Conservation (phyloP, 1,139 yeast species). For the Zygoascus hellenicus region DNA sequence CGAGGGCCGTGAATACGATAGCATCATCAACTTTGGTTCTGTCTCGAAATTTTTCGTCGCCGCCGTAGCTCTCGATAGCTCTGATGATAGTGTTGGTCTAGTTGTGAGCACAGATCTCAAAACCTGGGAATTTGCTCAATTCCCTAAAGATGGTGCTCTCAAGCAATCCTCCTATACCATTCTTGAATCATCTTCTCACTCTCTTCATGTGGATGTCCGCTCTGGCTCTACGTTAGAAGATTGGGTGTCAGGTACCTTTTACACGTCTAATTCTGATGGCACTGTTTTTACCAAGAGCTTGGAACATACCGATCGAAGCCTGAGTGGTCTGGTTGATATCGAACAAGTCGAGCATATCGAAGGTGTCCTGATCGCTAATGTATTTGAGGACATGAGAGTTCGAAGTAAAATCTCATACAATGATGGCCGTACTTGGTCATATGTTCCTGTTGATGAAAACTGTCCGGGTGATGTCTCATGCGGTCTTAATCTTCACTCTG, state of each 20-base stretch:
- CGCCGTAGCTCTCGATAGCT: constrained; percentile 35
- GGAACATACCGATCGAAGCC: constrained; percentile 40
- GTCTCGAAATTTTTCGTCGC: constrained; percentile 50
- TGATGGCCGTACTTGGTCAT: constrained; percentile 61
- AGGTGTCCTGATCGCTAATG: constrained; percentile 63
- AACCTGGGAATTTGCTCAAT: constrained; percentile 47
- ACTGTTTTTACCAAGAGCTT: constrained; percentile 45
- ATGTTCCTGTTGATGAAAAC: constrained; percentile 39
- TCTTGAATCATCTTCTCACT: constrained; percentile 51
- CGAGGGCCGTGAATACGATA: constrained; percentile 29
- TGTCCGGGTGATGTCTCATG: constrained; percentile 42
- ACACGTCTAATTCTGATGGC: constrained; percentile 61
- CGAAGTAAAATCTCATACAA: constrained; percentile 45
- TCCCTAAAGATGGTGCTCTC: constrained; percentile 40
- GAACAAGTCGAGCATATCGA: constrained; percentile 57
- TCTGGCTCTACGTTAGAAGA: constrained; percentile 15
- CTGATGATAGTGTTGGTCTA: constrained; percentile 41
- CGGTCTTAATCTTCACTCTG: constrained; percentile 50
- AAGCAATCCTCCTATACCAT: constrained; percentile 44
- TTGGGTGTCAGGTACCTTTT: constrained; percentile 38
- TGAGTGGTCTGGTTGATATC: constrained; percentile 39
- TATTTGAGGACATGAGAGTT: constrained; percentile 23
- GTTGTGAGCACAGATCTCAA: constrained; percentile 56
- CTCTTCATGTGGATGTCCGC: constrained; percentile 48
- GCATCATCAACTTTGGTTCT: constrained; percentile 45